Conservation (phyloP, 164 flowering plant species). For the Santalum album region DNA sequence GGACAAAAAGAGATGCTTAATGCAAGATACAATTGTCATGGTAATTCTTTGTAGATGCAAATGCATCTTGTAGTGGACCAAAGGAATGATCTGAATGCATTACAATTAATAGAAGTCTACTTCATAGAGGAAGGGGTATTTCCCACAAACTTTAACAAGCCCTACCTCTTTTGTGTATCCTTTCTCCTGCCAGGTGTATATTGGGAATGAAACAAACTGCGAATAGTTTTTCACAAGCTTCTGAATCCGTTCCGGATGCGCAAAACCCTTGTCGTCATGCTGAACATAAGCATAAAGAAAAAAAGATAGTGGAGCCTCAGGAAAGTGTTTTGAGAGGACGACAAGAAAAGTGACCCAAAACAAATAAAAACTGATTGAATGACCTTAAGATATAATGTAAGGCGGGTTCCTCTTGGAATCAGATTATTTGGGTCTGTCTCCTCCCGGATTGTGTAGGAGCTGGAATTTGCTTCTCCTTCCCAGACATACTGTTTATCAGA, state of each 20-base stretch:
- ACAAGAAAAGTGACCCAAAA: background rate
- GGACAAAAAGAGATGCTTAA: too few relatives aligned
- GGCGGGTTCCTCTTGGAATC: constrained; percentile 84
- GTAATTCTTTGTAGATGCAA: too few relatives aligned
- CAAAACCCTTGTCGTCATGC: constrained; percentile 84
- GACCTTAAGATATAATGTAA: constrained; percentile 86
- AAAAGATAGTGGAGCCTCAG: too few relatives aligned
- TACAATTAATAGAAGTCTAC: too few relatives aligned
- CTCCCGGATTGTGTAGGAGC: constrained; percentile 80
- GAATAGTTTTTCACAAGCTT: constrained; percentile 93
- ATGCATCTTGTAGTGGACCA: too few relatives aligned
- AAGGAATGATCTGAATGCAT: too few relatives aligned
- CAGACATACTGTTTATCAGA: constrained; percentile 96
- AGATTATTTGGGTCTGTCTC: constrained; percentile 85
- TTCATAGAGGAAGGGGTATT: too few relatives aligned
- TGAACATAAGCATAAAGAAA: too few relatives aligned
- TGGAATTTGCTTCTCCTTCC: constrained; percentile 92
- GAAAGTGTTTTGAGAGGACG: too few relatives aligned
- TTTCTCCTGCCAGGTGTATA: constrained; percentile 93
- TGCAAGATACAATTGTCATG: too few relatives aligned
- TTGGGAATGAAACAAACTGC: constrained; percentile 94
- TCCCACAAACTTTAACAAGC: background rate
- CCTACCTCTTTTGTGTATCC: constrained; percentile 92
- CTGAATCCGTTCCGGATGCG: constrained; percentile 85
- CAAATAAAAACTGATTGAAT: background rate